Evolutionary conservation across 2,329 filamentous ascomycete species (phyloP).

Genomic region (Paramyrothecium sp.): DNA sequence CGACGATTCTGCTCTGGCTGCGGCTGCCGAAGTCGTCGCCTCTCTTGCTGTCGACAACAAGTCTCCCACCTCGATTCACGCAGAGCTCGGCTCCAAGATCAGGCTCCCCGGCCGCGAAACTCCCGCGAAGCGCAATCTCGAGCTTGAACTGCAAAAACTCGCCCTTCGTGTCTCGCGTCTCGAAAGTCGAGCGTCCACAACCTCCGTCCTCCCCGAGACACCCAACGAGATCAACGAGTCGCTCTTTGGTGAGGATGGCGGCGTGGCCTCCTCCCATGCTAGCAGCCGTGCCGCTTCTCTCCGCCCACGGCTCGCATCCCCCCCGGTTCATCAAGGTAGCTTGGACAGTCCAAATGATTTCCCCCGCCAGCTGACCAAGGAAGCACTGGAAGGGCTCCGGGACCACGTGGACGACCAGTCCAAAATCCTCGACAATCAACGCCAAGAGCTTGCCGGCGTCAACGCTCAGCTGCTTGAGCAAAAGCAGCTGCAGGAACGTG

Average conservation of each 20-base stretch:
- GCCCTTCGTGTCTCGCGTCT: constrained; percentile 76
- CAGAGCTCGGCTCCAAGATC: constrained; percentile 49
- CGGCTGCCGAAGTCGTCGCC: constrained; percentile 52
- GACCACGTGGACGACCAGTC: constrained; percentile 94
- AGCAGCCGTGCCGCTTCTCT: constrained; percentile 34
- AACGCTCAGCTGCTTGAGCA: constrained; percentile 84
- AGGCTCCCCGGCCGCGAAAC: constrained; percentile 76
- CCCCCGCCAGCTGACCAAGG: constrained; percentile 64
- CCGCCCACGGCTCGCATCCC: constrained; percentile 42
- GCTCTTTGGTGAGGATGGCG: constrained; percentile 58
- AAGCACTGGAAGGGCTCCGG: constrained; percentile 80
- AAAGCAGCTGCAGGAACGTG: constrained; percentile 79
- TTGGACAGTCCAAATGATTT: constrained; percentile 33
- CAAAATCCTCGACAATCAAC: constrained; percentile 84
- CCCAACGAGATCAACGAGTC: constrained; percentile 73
- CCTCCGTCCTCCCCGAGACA: constrained; percentile 71
- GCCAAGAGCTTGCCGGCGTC: constrained; percentile 80
- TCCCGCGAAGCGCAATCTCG: constrained; percentile 73
- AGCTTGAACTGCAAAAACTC: constrained; percentile 79
- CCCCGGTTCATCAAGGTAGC: constrained; percentile 40
- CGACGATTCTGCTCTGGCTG: constrained; percentile 54
- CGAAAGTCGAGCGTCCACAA: constrained; percentile 70
- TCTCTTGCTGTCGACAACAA: constrained; percentile 46
- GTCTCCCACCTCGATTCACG: constrained; percentile 34
- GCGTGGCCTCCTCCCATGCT: constrained; percentile 34